A percentile compares a stretch with the other conserved stretches of the same genome.
phyloP scores from a whole-genome alignment of 371 early-diverging fungal genomes.

The Mucor racemosus region DNA sequence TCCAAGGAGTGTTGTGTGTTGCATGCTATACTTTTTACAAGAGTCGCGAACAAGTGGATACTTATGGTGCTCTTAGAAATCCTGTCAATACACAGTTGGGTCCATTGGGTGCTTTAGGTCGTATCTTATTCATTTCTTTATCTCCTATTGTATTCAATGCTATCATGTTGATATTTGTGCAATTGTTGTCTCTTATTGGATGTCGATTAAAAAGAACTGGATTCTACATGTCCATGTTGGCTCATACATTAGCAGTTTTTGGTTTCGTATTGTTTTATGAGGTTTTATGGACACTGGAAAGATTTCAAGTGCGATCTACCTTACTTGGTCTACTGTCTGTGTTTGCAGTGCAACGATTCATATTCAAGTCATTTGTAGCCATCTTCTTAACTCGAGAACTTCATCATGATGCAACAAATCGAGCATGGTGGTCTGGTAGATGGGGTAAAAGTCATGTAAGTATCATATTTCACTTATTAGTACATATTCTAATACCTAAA shows the following conservation, averaged over 20 bases:
- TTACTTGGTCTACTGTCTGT: slow-evolving; percentile 71
- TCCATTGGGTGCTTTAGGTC: slow-evolving; percentile 38
- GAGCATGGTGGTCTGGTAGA: slow-evolving; percentile 91
- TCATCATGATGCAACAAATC: slow-evolving; percentile 78
- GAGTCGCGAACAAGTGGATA: slow-evolving; percentile 37
- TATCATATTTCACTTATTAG: not conserved
- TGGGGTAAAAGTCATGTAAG: slow-evolving; percentile 64
- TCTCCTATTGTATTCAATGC: slow-evolving; percentile 77
- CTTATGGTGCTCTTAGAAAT: slow-evolving; percentile 25
- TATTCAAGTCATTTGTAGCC: slow-evolving; percentile 72
- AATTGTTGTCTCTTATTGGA: slow-evolving; percentile 64
- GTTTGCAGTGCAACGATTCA: slow-evolving; percentile 69
- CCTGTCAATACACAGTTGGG: slow-evolving; percentile 22
- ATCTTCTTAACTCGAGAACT: slow-evolving; percentile 81
- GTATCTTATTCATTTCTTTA: slow-evolving; percentile 63
- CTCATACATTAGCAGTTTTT: slow-evolving; percentile 66
- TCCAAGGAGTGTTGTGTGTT: slow-evolving; percentile 66
- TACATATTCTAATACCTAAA: not conserved
- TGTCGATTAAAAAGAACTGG: slow-evolving; percentile 66
- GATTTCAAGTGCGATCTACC: slow-evolving; percentile 61
- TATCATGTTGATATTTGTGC: slow-evolving; percentile 64
- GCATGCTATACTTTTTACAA: slow-evolving; percentile 69
- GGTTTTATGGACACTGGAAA: slow-evolving; percentile 72
- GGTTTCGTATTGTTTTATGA: slow-evolving; percentile 65
- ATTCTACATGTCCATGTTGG: slow-evolving; percentile 67